These are phyloP conservation scores for Neohortaea acidophila DNA, from an alignment of 495 filamentous ascomycete species.

Conservation along the genomic window DNA sequence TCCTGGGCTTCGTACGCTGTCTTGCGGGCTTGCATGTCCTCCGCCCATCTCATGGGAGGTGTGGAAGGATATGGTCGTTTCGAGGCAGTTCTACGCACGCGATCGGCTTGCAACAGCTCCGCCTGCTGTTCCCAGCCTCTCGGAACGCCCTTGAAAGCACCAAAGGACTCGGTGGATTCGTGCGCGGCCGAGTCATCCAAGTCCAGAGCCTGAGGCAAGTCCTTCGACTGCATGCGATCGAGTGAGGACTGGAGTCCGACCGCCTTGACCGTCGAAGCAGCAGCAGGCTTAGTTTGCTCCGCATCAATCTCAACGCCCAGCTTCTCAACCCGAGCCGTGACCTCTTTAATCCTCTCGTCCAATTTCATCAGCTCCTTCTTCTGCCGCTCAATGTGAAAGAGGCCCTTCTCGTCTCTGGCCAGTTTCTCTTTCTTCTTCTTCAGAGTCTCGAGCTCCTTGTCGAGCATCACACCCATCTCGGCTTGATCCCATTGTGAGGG, in stretches of 20 bases:
- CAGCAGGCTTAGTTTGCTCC: background rate
- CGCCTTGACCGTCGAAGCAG: background rate
- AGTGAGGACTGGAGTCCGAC: slow-evolving; percentile 2
- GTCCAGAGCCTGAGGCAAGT: slow-evolving; percentile 1
- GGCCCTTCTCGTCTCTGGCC: background rate
- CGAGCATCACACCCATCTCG: background rate
- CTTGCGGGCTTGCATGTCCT: no score
- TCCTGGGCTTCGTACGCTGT: no score
- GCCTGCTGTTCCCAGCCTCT: slow-evolving; percentile 11
- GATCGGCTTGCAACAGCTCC: slow-evolving; percentile 14
- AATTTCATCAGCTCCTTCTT: slow-evolving; percentile 1
- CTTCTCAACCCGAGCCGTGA: background rate
- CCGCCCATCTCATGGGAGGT: no score
- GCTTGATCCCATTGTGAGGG: slow-evolving; percentile 4
- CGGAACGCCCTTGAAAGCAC: background rate
- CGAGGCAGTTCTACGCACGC: slow-evolving; percentile 6
- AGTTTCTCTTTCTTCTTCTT: slow-evolving; percentile 1
- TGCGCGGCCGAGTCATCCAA: slow-evolving; percentile 15
- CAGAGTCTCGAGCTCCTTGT: slow-evolving; percentile 1
- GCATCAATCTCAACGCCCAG: background rate
- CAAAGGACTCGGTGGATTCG: slow-evolving; percentile 12
- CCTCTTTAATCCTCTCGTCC: background rate
- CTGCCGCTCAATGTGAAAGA: slow-evolving; percentile 1
- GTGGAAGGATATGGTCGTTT: slow-evolving; percentile 5
- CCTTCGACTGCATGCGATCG: slow-evolving; percentile 11